Percentiles rank a stretch among this genome's conserved stretches.
Conservation (phyloP, 1,139 yeast species). For the Pichia sp. region DNA sequence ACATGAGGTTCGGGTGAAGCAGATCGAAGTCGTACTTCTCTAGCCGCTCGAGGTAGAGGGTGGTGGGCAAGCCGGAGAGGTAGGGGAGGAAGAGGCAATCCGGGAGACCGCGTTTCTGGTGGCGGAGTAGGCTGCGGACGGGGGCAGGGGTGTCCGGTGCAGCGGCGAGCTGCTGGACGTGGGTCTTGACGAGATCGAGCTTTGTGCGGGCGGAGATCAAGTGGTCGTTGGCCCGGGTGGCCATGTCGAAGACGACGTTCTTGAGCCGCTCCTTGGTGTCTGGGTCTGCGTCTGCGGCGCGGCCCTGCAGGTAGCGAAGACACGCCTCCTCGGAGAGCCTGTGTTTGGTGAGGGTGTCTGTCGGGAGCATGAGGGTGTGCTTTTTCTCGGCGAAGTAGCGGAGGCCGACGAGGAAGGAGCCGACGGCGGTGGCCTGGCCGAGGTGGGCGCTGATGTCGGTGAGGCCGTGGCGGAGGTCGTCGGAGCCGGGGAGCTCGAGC, state of each 20-base stretch:
- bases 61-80: conserved; percentile 63
- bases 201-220: conserved; percentile 61
- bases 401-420: conserved; percentile 60
- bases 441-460: conserved; percentile 73
- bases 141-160: conserved; percentile 33
- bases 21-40: conserved; percentile 66
- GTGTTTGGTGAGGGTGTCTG: conserved; percentile 52
- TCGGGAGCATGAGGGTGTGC: conserved; percentile 57
- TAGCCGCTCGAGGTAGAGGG: conserved; percentile 55
- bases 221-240: conserved; percentile 78
- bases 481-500: conserved; percentile 39
- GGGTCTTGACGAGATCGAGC: conserved; percentile 37
- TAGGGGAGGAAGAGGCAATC: conserved; percentile 66
- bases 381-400: conserved; percentile 52
- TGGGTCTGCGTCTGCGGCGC: conserved; percentile 21
- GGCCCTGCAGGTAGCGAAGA: conserved; percentile 47
- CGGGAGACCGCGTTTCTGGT: conserved; percentile 34
- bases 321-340: conserved; percentile 63
- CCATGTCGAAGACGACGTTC: conserved; percentile 65
- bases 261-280: conserved; percentile 37
- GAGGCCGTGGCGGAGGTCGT: conserved; percentile 40
- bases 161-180: conserved; percentile 31
- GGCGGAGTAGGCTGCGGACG: conserved; percentile 35
- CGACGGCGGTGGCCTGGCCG: conserved; percentile 77
- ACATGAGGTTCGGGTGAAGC: conserved; percentile 43